Evolutionary conservation across 2,329 filamentous ascomycete genomes (phyloP), one percentile per base, ranked within the genome.

Genomic region (Colletotrichum sp.): DNA sequence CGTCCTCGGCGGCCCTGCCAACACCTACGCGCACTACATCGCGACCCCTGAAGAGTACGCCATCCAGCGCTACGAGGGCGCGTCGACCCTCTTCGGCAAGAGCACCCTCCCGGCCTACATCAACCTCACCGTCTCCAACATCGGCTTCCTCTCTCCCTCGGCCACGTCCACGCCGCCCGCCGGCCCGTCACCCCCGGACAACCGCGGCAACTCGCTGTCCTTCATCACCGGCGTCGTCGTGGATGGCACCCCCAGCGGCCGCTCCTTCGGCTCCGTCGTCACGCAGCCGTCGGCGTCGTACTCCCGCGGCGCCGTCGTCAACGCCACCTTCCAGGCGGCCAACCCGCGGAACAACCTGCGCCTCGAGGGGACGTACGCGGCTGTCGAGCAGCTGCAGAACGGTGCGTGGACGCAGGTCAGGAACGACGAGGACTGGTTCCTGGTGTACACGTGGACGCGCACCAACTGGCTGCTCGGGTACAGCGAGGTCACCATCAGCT

Each of bases 51-150:
- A 98, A 83, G 94, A 98, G 83, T 98, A 97, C 83, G 86, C 87
- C 15, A 88, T 97, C 61, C 96, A 98, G 85, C 93, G 96, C 12
- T 98, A 98, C 85, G 96, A 99, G 86, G 96, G 96, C n/a, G 96
- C 95, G 0, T 96, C 94, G 8, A 99, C 96, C 0, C 91, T 99
- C 3, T 97, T 94, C 82, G 96, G 96, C 0, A 94, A 91, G 3
- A 92, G 96, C 83, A 95, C 95, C 1, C 90, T 98, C 13, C 92
- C 94, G 43, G 96, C 96, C 1, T 97, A 97, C 86, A 94, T 98
- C 86, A 96, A 98, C 83, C 88, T 96, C 59, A 96, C 95, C 0
- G 87, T 96, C n/a, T 90, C 89, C 1, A 92, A 94, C 82, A 90
- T 97, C 5, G 89, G 89, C 18, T 93, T 93, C 82, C 90, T 98